phyloP scores from a whole-genome alignment of 2,329 filamentous ascomycete species.

The Neurospora crassa region DNA sequence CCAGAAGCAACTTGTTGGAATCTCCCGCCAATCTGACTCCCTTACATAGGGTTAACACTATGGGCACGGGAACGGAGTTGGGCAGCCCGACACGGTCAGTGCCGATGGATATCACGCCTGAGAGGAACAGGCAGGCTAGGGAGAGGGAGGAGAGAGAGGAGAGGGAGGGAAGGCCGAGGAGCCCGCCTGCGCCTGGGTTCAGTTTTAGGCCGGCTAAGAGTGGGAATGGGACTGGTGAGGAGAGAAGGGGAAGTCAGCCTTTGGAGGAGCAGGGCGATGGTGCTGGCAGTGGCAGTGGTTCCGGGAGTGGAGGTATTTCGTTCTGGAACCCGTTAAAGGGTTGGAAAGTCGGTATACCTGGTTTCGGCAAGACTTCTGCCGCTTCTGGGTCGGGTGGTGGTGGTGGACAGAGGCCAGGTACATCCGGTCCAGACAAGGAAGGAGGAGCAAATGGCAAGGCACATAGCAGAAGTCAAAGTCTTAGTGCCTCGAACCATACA shows the following conservation, averaged over 20 bases:
- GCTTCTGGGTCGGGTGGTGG: not conserved
- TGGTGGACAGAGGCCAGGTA: not conserved
- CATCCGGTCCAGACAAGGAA: not conserved
- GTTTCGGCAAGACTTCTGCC: not conserved
- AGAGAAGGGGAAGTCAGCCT: not conserved
- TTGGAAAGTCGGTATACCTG: not conserved
- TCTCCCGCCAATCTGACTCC: not conserved
- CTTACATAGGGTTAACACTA: not conserved
- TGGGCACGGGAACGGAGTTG: not conserved
- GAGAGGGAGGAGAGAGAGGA: not conserved
- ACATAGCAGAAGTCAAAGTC: no score
- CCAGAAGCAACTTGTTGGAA: not conserved
- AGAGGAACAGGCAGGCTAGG: not conserved
- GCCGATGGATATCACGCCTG: not conserved
- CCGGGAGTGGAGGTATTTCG: not conserved
- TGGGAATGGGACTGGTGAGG: not conserved
- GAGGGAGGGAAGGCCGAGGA: not conserved
- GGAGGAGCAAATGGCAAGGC: not conserved
- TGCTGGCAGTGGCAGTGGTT: not conserved
- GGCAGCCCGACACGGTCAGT: not conserved
- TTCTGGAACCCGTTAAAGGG: not conserved
- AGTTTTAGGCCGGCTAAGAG: not conserved
- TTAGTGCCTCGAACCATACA: no score
- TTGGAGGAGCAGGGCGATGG: not conserved
- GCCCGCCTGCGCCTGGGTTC: not conserved